phyloP scores from a whole-genome alignment of 2,329 filamentous ascomycete species.

The Aspergillus tamarii region DNA sequence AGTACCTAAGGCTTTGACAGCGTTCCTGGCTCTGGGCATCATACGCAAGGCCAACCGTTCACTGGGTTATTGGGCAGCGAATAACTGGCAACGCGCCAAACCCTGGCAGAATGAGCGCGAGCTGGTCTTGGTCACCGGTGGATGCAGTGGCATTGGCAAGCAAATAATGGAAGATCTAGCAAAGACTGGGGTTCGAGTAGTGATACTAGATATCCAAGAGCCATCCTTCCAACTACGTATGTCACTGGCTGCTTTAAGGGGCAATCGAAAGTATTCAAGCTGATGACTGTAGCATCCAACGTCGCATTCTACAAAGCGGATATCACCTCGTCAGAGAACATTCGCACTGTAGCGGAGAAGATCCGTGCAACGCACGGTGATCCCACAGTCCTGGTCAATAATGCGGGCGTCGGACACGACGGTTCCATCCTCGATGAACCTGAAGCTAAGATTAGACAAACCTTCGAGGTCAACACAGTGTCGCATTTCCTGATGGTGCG shows the following conservation, averaged over 20 bases:
- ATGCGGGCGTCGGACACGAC: slow-evolving; percentile 53
- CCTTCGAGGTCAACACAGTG: slow-evolving; percentile 58
- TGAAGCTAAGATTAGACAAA: slow-evolving; percentile 49
- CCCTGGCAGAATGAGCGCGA: slow-evolving; percentile 33
- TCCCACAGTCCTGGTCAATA: slow-evolving; percentile 54
- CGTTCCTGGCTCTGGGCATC: slow-evolving; percentile 27
- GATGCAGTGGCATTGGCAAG: slow-evolving; percentile 44
- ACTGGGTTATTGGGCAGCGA: slow-evolving; percentile 32
- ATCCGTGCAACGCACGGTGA: slow-evolving; percentile 47
- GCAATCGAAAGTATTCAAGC: neutral
- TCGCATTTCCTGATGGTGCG: slow-evolving; percentile 55
- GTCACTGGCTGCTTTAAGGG: neutral
- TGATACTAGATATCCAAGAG: slow-evolving; percentile 44
- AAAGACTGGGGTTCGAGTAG: slow-evolving; percentile 32
- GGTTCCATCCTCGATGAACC: slow-evolving; percentile 52
- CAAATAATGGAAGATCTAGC: slow-evolving; percentile 39
- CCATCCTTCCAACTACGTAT: slow-evolving; percentile 35
- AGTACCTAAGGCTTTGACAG: slow-evolving; percentile 31
- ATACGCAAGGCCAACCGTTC: slow-evolving; percentile 33
- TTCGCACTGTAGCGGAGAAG: slow-evolving; percentile 37
- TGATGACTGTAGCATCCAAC: slow-evolving; percentile 28
- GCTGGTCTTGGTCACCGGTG: slow-evolving; percentile 41
- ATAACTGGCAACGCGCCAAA: slow-evolving; percentile 34
- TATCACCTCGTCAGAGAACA: slow-evolving; percentile 39
- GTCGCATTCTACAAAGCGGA: slow-evolving; percentile 42